phyloP scores from a whole-genome alignment of 257 asterid genomes.

The Rauvolfia tetraphylla region DNA sequence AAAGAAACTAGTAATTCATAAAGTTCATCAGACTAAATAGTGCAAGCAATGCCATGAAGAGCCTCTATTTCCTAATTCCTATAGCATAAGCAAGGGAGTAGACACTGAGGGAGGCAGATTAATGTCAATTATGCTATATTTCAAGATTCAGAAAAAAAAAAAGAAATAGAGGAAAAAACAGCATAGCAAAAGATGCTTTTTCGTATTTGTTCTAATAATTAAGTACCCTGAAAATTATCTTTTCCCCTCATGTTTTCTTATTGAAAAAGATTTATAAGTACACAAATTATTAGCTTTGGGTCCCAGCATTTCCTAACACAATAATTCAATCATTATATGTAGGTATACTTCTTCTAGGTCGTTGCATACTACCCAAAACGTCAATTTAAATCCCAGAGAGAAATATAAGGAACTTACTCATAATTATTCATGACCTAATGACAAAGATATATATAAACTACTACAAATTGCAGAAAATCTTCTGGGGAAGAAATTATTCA shows the following conservation, averaged over 20 bases:
- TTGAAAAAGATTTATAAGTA: neutral
- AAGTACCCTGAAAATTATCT: neutral
- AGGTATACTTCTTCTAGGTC: neutral
- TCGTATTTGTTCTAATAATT: neutral
- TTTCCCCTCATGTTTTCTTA: neutral
- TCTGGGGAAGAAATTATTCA: neutral
- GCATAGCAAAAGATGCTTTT: neutral
- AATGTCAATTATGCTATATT: neutral
- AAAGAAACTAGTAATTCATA: neutral
- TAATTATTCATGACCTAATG: neutral
- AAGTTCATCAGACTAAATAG: neutral
- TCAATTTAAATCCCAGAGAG: neutral
- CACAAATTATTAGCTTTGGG: neutral
- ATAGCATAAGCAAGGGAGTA: neutral
- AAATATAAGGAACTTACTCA: neutral
- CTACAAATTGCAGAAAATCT: neutral
- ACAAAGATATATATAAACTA: neutral
- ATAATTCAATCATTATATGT: neutral
- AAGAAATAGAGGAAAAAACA: neutral
- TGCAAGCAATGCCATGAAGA: neutral
- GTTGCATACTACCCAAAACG: neutral
- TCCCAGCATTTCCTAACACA: neutral
- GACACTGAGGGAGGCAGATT: neutral
- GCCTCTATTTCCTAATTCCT: neutral
- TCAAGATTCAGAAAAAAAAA: neutral